Percentiles rank a stretch among this genome's conserved stretches.
Conservation (phyloP, 768 basidiomycete genomes). For the Pisolithus microcarpus region DNA sequence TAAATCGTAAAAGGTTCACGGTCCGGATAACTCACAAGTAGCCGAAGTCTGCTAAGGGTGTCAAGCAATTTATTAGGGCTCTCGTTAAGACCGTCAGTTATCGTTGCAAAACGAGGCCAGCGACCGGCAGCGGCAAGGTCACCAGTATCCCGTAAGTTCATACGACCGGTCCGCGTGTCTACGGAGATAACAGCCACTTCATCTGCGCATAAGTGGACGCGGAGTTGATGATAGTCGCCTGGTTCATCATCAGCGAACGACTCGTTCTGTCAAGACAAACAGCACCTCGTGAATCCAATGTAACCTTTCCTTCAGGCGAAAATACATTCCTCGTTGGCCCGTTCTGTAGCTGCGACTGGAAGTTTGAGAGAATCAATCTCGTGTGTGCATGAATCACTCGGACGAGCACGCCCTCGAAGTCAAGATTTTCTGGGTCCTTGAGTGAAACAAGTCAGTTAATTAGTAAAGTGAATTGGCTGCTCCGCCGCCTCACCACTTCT, state of each 20-base stretch:
- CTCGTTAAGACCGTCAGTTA: slow-evolving; percentile 63
- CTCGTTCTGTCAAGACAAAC: background rate
- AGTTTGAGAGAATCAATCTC: slow-evolving; percentile 49
- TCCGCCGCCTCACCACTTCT: slow-evolving; percentile 45
- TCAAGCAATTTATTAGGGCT: slow-evolving; percentile 54
- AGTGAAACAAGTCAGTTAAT: background rate
- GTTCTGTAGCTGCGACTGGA: slow-evolving; percentile 48
- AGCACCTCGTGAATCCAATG: slow-evolving; percentile 49
- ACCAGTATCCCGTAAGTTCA: slow-evolving; percentile 75
- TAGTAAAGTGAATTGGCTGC: background rate
- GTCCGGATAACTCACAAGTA: slow-evolving; percentile 42
- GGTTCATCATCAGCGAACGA: slow-evolving; percentile 3
- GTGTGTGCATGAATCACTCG: slow-evolving; percentile 62
- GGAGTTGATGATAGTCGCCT: slow-evolving; percentile 56
- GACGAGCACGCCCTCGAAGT: slow-evolving; percentile 64
- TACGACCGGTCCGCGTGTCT: slow-evolving; percentile 70
- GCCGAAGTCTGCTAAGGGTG: slow-evolving; percentile 51
- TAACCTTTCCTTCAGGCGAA: slow-evolving; percentile 52
- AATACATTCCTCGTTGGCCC: slow-evolving; percentile 52
- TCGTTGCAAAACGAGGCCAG: slow-evolving; percentile 52
- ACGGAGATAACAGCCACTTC: slow-evolving; percentile 72
- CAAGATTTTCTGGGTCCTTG: slow-evolving; percentile 61
- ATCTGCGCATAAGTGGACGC: slow-evolving; percentile 65
- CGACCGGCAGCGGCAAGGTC: slow-evolving; percentile 71
- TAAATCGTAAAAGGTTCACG: background rate